These are phyloP conservation scores for Aegilops sharonensis DNA, from an alignment of 176 grass and related monocot genomes.

Conservation along the genomic window DNA sequence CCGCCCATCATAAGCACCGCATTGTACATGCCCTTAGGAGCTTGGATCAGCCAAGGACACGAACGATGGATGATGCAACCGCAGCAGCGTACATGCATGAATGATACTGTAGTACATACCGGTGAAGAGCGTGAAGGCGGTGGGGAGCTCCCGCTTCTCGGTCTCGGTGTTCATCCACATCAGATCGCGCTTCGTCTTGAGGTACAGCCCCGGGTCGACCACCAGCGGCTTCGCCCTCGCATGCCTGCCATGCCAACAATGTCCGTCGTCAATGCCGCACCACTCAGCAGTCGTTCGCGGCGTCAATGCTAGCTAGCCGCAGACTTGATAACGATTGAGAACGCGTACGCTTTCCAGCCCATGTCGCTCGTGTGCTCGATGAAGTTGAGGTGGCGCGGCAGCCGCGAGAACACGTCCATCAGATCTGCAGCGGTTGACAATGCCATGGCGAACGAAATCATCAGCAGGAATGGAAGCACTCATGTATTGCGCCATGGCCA, in stretches of 20 bases:
- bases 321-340: neutral
- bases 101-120: slow-evolving; percentile 17
- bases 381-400: slow-evolving; percentile 88
- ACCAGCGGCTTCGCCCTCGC: slow-evolving; percentile 77
- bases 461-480: no score
- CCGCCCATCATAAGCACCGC: no score
- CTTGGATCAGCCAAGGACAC: neutral
- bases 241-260: slow-evolving; percentile 51
- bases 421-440: slow-evolving; percentile 42
- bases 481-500: neutral
- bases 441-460: no score
- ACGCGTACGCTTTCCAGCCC: slow-evolving; percentile 89
- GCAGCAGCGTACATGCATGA: no score
- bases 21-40: no score
- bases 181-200: slow-evolving; percentile 12
- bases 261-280: neutral
- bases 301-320: neutral
- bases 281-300: neutral
- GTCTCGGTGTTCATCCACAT: neutral
- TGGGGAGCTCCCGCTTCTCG: slow-evolving; percentile 58
- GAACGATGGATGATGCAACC: no score
- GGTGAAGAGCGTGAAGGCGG: slow-evolving; percentile 85
- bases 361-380: slow-evolving; percentile 75
- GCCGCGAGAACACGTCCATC: slow-evolving; percentile 63
- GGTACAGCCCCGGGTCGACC: slow-evolving; percentile 73